Evolutionary conservation across 345 rosid species (phyloP).

Genomic region (Combretum micranthum): DNA sequence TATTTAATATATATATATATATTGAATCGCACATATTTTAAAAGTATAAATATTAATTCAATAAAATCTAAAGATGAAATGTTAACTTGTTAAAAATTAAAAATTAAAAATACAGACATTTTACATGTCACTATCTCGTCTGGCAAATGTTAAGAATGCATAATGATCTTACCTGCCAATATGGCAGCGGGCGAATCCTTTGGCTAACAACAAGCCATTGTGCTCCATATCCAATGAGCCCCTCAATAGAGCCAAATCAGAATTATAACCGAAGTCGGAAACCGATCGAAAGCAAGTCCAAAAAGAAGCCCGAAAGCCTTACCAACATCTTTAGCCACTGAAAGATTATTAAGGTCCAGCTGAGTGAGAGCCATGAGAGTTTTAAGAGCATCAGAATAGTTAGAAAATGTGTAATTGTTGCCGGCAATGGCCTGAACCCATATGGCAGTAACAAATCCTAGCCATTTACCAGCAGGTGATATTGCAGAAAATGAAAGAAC

Average conservation of each 20-base stretch:
- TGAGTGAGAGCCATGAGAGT: constrained; percentile 50
- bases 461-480: constrained; percentile 46
- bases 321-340: constrained; percentile 60
- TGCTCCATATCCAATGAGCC: constrained; percentile 52
- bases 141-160: too few relatives aligned
- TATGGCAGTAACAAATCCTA: constrained; percentile 49
- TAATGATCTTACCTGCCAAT: constrained; percentile 61
- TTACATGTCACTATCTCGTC: too few relatives aligned
- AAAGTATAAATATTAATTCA: too few relatives aligned
- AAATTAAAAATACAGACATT: too few relatives aligned
- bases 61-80: too few relatives aligned
- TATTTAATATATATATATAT: too few relatives aligned
- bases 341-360: constrained; percentile 45
- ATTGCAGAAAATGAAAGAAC: neutral
- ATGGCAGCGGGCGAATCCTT: constrained; percentile 39
- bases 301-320: constrained; percentile 61
- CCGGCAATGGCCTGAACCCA: constrained; percentile 62
- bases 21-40: too few relatives aligned
- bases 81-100: too few relatives aligned
- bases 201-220: constrained; percentile 69
- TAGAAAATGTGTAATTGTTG: constrained; percentile 60
- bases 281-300: constrained; percentile 44
- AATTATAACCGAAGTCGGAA: constrained; percentile 36
- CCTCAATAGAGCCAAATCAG: constrained; percentile 40
- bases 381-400: constrained; percentile 52